These are phyloP conservation scores for Diaporthe ampelina DNA, from an alignment of 2,329 filamentous ascomycete species.

Conservation along the genomic window DNA sequence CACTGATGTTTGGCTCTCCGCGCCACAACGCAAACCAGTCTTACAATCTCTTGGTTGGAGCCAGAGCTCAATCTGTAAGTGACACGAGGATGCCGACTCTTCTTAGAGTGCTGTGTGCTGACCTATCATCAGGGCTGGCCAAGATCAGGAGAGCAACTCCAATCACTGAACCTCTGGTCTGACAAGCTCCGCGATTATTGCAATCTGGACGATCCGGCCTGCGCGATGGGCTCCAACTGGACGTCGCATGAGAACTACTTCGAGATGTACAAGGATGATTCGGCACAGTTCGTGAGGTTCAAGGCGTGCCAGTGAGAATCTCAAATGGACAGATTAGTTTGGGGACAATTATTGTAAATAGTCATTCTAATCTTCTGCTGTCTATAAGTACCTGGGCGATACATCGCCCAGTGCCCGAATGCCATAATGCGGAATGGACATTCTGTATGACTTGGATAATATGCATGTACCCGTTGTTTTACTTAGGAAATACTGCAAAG, in stretches of 20 bases:
- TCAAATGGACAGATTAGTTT: no score
- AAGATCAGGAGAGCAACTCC: slow-evolving; percentile 48
- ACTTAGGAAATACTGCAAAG: no score
- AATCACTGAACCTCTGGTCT: slow-evolving; percentile 48
- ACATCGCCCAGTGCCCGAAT: not conserved
- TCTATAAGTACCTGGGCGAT: not conserved
- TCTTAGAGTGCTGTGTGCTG: not conserved
- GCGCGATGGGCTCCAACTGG: slow-evolving; percentile 46
- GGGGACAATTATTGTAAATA: not conserved
- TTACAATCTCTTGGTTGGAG: slow-evolving; percentile 35
- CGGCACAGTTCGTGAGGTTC: slow-evolving; percentile 18
- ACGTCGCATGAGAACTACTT: slow-evolving; percentile 19
- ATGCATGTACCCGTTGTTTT: no score
- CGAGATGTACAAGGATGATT: slow-evolving; percentile 22
- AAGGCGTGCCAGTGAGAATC: slow-evolving; percentile 1
- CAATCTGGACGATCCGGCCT: slow-evolving; percentile 54
- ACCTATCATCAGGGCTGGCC: slow-evolving; percentile 45
- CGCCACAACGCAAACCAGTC: slow-evolving; percentile 37
- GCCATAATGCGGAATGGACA: not conserved
- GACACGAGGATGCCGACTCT: not conserved
- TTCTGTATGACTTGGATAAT: no score
- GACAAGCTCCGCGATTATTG: slow-evolving; percentile 53
- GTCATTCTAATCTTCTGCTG: not conserved
- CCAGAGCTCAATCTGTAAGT: slow-evolving; percentile 33
- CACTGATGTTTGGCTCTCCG: slow-evolving; percentile 36